Percentiles rank a stretch among this genome's conserved stretches.
phyloP scores from a whole-genome alignment of 78 protist genomes.

The Anaeramoeba flamelloides region DNA sequence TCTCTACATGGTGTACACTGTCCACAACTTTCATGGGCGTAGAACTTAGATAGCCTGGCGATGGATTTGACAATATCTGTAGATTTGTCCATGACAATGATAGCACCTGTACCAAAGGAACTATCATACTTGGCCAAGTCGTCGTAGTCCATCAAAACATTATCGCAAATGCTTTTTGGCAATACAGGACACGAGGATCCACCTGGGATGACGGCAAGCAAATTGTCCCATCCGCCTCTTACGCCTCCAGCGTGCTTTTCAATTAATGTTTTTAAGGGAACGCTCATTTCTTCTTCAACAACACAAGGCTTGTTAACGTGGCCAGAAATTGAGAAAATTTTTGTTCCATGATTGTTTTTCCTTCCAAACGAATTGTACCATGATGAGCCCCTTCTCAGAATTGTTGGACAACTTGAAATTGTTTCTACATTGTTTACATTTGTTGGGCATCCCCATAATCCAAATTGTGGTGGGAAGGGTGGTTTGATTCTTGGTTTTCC shows the following conservation, averaged over 20 bases:
- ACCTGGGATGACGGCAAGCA: constrained; percentile 83
- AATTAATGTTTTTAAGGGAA: no score
- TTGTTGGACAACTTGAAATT: constrained; percentile 90
- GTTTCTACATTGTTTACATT: constrained; percentile 98
- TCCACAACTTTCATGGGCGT: constrained; percentile 95
- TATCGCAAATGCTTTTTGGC: constrained; percentile 60
- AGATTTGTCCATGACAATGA: constrained; percentile 81
- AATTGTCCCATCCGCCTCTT: constrained; percentile 92
- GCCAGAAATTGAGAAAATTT: constrained; percentile 67
- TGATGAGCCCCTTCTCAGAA: constrained; percentile 56
- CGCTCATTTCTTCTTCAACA: constrained; percentile 88
- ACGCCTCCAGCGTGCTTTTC: constrained; percentile 55
- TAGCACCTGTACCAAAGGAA: constrained; percentile 93
- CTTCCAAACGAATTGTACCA: constrained; percentile 88
- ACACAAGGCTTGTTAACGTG: constrained; percentile 86
- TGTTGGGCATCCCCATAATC: constrained; percentile 94
- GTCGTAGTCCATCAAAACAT: constrained; percentile 90
- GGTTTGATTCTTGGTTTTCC: constrained; percentile 96
- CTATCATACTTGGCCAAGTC: constrained; percentile 53
- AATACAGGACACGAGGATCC: constrained; percentile 88
- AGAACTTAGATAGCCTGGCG: constrained; percentile 67
- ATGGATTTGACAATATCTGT: constrained; percentile 63
- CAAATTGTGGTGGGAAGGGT: constrained; percentile 95
- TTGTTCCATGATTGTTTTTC: constrained; percentile 79
- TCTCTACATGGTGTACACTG: constrained; percentile 97